Evolutionary conservation across 768 basidiomycete species (phyloP).

Genomic region (Trametes coccinea): DNA sequence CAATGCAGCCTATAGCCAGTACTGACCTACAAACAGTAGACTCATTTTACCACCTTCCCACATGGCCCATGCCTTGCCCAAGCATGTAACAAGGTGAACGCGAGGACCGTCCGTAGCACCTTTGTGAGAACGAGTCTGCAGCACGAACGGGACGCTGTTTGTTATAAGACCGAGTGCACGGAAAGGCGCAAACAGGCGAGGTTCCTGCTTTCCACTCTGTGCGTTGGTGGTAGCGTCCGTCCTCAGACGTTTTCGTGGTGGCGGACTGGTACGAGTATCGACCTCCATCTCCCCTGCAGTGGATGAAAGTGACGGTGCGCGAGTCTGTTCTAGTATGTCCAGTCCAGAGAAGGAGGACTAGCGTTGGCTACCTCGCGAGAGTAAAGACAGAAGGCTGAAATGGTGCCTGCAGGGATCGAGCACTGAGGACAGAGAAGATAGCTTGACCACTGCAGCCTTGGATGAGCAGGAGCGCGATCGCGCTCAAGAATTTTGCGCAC

Average conservation of each 20-base stretch:
- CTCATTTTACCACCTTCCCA: slow-evolving; percentile 97
- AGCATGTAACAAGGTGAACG: slow-evolving; percentile 81
- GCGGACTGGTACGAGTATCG: slow-evolving; percentile 30
- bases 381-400: too few relatives aligned
- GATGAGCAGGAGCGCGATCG: neutral
- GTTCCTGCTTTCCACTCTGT: slow-evolving; percentile 15
- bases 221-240: slow-evolving; percentile 30
- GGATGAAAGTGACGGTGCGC: neutral
- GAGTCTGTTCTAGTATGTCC: too few relatives aligned
- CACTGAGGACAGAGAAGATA: too few relatives aligned
- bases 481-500: neutral
- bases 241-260: slow-evolving; percentile 55
- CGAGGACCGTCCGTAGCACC: slow-evolving; percentile 82
- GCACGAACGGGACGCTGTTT: slow-evolving; percentile 83
- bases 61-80: slow-evolving; percentile 89
- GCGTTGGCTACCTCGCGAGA: too few relatives aligned
- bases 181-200: slow-evolving; percentile 83
- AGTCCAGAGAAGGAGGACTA: too few relatives aligned
- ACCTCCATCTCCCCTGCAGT: neutral
- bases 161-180: slow-evolving; percentile 94
- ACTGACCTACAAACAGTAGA: slow-evolving; percentile 90
- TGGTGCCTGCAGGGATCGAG: too few relatives aligned
- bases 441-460: too few relatives aligned
- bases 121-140: slow-evolving; percentile 84
- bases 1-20: too few relatives aligned